Conservation (phyloP, 768 basidiomycete genomes). For the Mycena olivaceomarginata region DNA sequence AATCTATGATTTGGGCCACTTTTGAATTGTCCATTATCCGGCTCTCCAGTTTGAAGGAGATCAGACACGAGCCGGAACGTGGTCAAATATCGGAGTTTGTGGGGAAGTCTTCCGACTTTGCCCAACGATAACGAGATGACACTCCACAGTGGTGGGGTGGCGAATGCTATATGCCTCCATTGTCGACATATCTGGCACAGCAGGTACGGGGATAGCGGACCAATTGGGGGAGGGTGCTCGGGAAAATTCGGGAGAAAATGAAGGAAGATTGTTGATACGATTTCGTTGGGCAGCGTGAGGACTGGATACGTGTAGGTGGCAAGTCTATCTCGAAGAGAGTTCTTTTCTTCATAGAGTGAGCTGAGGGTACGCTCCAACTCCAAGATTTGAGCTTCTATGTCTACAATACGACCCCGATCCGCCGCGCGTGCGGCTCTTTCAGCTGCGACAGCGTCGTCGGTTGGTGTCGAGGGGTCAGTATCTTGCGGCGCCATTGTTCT, state of each 20-base stretch:
- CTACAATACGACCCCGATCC: background rate
- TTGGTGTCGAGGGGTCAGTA: no score
- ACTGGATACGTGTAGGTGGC: conserved; percentile 15
- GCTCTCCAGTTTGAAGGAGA: background rate
- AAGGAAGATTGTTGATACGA: conserved; percentile 3
- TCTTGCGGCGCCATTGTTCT: no score
- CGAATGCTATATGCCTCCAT: conserved; percentile 6
- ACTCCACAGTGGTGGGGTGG: conserved; percentile 6
- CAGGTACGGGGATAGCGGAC: background rate
- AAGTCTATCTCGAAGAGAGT: background rate
- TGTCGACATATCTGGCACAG: conserved; percentile 3
- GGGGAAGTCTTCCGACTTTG: no score
- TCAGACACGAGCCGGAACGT: background rate
- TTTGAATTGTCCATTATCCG: no score
- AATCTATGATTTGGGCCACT: background rate
- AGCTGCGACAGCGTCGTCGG: no score
- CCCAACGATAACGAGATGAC: background rate
- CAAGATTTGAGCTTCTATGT: background rate
- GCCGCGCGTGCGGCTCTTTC: background rate
- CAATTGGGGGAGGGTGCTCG: background rate
- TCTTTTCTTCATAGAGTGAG: background rate
- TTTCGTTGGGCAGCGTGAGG: background rate
- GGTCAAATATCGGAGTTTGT: background rate
- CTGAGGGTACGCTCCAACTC: background rate
- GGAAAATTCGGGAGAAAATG: background rate